Evolutionary conservation across 371 early-diverging fungal species (phyloP).

Genomic region (Mortierella sp.): DNA sequence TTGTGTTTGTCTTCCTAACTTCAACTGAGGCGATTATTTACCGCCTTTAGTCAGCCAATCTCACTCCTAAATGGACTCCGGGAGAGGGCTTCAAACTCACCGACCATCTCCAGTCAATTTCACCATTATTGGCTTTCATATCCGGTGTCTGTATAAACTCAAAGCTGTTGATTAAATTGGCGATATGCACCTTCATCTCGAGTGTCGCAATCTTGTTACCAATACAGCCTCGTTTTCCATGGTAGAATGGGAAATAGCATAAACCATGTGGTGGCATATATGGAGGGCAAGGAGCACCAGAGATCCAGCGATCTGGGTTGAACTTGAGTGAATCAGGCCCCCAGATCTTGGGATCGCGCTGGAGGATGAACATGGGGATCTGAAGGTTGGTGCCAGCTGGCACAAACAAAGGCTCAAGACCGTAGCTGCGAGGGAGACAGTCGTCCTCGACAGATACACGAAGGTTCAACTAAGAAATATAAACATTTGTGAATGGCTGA

Average conservation of each 20-base stretch:
- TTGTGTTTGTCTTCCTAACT: no score
- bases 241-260: constrained; percentile 53
- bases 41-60: constrained; percentile 22
- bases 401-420: constrained; percentile 48
- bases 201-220: constrained; percentile 59
- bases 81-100: constrained; percentile 52
- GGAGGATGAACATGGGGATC: constrained; percentile 60
- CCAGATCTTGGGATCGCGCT: constrained; percentile 67
- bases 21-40: no score
- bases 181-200: constrained; percentile 59
- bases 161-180: constrained; percentile 34
- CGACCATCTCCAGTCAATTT: constrained; percentile 42
- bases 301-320: constrained; percentile 72
- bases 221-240: constrained; percentile 62
- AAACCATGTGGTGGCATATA: constrained; percentile 40
- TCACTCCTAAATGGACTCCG: constrained; percentile 31
- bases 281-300: constrained; percentile 25
- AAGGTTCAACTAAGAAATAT: constrained; percentile 26
- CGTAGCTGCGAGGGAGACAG: constrained; percentile 41
- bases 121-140: constrained; percentile 21
- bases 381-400: constrained; percentile 67
- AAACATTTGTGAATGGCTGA: neutral
- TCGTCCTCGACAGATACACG: constrained; percentile 52
- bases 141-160: constrained; percentile 51
- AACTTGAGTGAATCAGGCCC: constrained; percentile 69